phyloP scores from a whole-genome alignment of 306 rosid species.

The Vigna unguiculata region DNA sequence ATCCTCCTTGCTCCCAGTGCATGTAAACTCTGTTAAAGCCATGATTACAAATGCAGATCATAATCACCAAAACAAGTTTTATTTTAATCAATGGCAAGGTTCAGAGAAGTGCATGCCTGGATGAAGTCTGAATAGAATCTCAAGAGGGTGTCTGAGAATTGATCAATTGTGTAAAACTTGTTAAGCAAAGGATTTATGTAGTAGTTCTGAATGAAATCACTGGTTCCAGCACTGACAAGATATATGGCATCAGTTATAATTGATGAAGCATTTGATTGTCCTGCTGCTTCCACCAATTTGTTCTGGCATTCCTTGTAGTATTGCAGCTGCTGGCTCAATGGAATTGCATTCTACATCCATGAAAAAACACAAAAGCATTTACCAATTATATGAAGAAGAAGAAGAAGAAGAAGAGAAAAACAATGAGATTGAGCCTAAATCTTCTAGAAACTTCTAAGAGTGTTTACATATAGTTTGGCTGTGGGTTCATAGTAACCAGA shows the following conservation, averaged over 20 bases:
- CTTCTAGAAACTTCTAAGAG: neutral
- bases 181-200: constrained; percentile 67
- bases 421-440: neutral
- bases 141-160: constrained; percentile 66
- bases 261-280: constrained; percentile 56
- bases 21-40: constrained; percentile 58
- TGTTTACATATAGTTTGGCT: constrained; percentile 59
- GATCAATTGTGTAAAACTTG: constrained; percentile 50
- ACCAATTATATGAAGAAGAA: neutral
- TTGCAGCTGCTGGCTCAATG: constrained; percentile 65
- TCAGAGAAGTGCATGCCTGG: constrained; percentile 53
- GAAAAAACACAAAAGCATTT: constrained; percentile 4
- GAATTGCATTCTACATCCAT: constrained; percentile 57
- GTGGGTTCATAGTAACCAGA: constrained; percentile 69
- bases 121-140: constrained; percentile 54
- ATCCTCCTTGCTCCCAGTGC: constrained; percentile 75
- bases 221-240: constrained; percentile 60
- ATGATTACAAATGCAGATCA: constrained; percentile 14
- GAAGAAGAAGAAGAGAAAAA: no score
- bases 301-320: constrained; percentile 66
- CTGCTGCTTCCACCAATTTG: constrained; percentile 54
- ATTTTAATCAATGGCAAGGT: neutral
- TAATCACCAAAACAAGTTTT: neutral
- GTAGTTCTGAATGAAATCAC: constrained; percentile 76
- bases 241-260: constrained; percentile 64